These are phyloP conservation scores for Bryum argenteum DNA, from an alignment of 225 moss, liverwort and hornwort species.

Conservation along the genomic window DNA sequence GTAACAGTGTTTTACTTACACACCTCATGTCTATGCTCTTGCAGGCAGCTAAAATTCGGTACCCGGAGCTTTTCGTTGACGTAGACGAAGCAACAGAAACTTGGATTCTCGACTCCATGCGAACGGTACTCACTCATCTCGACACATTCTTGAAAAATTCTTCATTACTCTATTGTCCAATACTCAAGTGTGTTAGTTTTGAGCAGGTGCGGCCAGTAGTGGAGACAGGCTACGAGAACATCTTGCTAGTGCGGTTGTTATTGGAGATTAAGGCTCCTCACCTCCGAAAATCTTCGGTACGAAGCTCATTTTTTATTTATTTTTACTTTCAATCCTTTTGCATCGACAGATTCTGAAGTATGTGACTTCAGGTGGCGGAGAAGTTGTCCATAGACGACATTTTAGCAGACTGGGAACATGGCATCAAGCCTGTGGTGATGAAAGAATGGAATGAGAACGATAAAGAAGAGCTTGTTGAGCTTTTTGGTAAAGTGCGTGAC, in stretches of 20 bases:
- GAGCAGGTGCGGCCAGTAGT: slow-evolving; percentile 91
- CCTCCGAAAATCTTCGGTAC: slow-evolving; percentile 74
- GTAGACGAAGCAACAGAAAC: slow-evolving; percentile 68
- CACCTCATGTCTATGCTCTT: not conserved
- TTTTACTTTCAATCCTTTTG: too few species aligned
- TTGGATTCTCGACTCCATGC: slow-evolving; percentile 89
- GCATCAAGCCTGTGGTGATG: slow-evolving; percentile 78
- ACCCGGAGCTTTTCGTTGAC: slow-evolving; percentile 69
- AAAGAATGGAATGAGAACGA: slow-evolving; percentile 74
- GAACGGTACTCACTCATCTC: slow-evolving; percentile 56
- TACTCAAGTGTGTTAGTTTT: not conserved
- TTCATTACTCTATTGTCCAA: not conserved
- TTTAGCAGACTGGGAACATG: slow-evolving; percentile 79
- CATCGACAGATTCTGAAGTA: too few species aligned
- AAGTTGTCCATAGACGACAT: slow-evolving; percentile 74
- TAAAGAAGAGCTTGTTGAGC: slow-evolving; percentile 81
- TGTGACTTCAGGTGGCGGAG: slow-evolving; percentile 57
- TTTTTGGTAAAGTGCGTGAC: slow-evolving; percentile 85
- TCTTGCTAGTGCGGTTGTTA: slow-evolving; percentile 86
- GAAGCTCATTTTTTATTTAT: not conserved
- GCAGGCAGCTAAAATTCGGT: slow-evolving; percentile 88
- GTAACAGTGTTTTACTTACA: too few species aligned
- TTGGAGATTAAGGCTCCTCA: slow-evolving; percentile 80
- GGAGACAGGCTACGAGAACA: slow-evolving; percentile 95
- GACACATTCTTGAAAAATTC: not conserved